phyloP scores from a whole-genome alignment of 176 grass and related monocot genomes.

The Ensete ventricosum region DNA sequence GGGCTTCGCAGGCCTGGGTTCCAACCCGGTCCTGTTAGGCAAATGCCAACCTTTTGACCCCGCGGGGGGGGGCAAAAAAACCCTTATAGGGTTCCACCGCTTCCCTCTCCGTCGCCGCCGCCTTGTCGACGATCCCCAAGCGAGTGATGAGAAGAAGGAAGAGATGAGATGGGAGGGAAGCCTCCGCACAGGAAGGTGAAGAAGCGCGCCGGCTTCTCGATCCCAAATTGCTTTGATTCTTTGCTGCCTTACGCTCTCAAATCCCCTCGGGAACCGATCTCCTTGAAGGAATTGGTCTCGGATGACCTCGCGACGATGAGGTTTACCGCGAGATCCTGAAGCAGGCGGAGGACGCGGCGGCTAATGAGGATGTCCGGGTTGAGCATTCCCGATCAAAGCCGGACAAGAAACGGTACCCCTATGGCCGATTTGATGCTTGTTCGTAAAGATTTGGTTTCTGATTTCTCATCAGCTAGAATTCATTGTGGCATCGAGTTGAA shows the following conservation, averaged over 20 bases:
- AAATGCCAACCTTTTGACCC: too few species aligned
- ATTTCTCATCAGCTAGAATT: not conserved
- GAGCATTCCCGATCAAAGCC: conserved; percentile 79
- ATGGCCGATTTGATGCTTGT: not conserved
- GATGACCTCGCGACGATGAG: conserved; percentile 43
- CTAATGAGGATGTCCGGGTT: conserved; percentile 45
- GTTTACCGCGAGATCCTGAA: conserved; percentile 81
- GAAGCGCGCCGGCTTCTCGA: conserved; percentile 87
- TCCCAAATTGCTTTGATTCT: conserved; percentile 45
- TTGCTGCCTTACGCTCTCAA: not conserved
- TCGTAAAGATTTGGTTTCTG: not conserved
- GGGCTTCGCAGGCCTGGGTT: too few species aligned
- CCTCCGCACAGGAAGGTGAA: conserved; percentile 95
- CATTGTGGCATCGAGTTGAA: not conserved
- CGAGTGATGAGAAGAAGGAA: not conserved
- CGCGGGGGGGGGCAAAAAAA: too few species aligned
- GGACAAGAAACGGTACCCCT: conserved; percentile 75
- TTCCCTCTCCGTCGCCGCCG: not conserved
- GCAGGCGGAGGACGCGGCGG: conserved; percentile 42
- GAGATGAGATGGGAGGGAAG: conserved; percentile 74
- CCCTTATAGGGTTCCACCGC: not conserved
- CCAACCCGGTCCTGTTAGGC: too few species aligned
- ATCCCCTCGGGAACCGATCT: not conserved
- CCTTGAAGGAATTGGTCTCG: conserved; percentile 4
- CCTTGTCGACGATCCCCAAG: not conserved